Base-by-base conservation (phyloP, 495 filamentous ascomycete species). In the Penicillium desertorum region DNA sequence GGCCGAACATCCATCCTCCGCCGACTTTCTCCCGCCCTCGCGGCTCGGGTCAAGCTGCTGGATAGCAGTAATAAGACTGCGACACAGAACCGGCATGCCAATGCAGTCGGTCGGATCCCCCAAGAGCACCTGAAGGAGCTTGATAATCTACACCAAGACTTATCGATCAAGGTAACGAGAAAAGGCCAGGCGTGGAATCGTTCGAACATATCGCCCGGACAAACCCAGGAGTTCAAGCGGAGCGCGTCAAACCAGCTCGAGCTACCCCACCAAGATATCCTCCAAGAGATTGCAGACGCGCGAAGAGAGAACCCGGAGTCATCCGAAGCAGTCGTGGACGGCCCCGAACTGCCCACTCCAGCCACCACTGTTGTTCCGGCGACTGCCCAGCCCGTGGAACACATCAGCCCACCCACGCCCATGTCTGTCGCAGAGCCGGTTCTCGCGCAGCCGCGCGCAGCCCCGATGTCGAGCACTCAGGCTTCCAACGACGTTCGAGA, bases 21-120 rank as follows among this genome's bases (percentile, higher is more conserved):
- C 51, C 73, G 75, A 10, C 58, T 79, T 34, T 90, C 88, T 27
- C 88, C 89, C 42, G 88, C 87, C 22, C 78, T 92, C 20, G 87
- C 88, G 59, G 89, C 88, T 48, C 86, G 89, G 70, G 83, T 92
- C 54, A 90, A 88, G 65, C 79, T 86, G 39, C 73, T 92, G 43
- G 86, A 88, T 65, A 68, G 74, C 76, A 87, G 70, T 76, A 80
- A 56, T 65, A 78, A 71, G 75, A 78, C 34, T 55, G 69, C 62
- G 19, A 75, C 65, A 54, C 71, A 69, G 17, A 70, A 66, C 22
- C 68, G 65, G 46, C 64, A 65, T 48, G 67, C 71, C 53, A 79
- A 81, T 47, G 64, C 78, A 56, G 78, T 91, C 54, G 89, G 89
- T 57, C 83, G 88, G 49, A 87, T 93, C 12, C 85, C 88, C 6